Evolutionary conservation across 2,329 filamentous ascomycete genomes (phyloP), one percentile per base, ranked within the genome.

Genomic region (Blumeria graminis): DNA sequence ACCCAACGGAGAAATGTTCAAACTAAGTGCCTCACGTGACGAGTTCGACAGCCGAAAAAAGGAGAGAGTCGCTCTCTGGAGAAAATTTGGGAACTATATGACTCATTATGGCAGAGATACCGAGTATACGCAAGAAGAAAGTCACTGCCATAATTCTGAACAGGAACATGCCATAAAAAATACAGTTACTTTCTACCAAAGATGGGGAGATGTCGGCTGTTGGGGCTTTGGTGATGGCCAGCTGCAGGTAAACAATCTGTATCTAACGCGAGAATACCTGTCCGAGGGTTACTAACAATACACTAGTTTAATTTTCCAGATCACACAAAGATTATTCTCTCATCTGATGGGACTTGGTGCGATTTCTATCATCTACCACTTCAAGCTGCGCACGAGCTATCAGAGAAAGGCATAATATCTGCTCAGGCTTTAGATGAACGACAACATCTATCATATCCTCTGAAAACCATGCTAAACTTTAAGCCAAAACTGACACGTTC

Each of bases 191-290:
- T 89, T 89, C 62, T 90, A 89, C 66, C 85, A 90, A 69, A 75
- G 85, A 52, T 82, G 86, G 58, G 84, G 85, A 46, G 84, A 85
- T 63, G 84, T 89, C 34, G 84, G 84, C 14, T 83, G 85, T 68
- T 89, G 84, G 84, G 80, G 81, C 54, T 90, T 90, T 63, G 78
- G 77, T 57, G 84, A 90, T 65, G 86, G 86, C 1, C 84, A 86
- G 63, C 74, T 89, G 61, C 84, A 85, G 72, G 80, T 82, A 71
- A 61, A 69, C 62, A 58, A 16, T 14, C 6, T 32, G 46, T 16
- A 35, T 32, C 43, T 34, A 6, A 9, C 53, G 33, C 51, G 41
- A 43, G 56, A 16, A 35, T 13, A 43, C 53, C 58, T 41, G 2
- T 28, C 4, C 22, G 22, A 28, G 22, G 1, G 22, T 28, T 28